Base-by-base conservation (phyloP, 139 green algal species). In the Closterium sp. region DNA sequence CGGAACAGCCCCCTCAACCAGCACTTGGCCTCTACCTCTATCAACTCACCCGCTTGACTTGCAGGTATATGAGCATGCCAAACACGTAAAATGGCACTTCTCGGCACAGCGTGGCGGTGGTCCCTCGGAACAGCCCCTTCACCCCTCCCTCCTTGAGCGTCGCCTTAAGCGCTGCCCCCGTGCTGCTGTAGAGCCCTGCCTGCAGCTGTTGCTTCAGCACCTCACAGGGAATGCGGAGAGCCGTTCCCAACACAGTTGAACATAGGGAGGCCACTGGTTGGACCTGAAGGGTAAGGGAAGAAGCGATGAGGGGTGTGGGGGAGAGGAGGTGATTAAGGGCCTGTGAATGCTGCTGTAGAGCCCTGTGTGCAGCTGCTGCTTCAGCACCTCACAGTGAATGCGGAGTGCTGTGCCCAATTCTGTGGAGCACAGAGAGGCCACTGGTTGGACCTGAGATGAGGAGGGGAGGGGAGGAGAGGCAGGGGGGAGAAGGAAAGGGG, bases 201-300 rank as follows among this genome's bases (percentile, higher is more conserved):
- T 97, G 96, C 70, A 97, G 93, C 86, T 95, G 92, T 90, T 97
- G 96, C 94, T 97, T 97, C 2, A 97, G 91, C 6, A 97, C 96
- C 31, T 89, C 86, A 4, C 19, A 24, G 10, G 96, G 96, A 88
- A 97, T 97, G 86, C 96, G 91, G 5, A 96, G 87, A 17, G 88
- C 89, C 2, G 95, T 96, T 30, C 96, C 96, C 24, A 97, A 62
- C 22, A 97, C 32, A 4, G 96, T 97, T 29, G 96, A 96, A 42
- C 96, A 89, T 10, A 96, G 94, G 11, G 93, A 95, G 6, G 95
- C 95, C 17, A 97, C 28, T 3, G 92, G 92, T 89, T 97, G 96
- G 19, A 96, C 91, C 92, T 97, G 95, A 70, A 94, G 84, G 42
- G 42, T 5, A 7, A 7, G 42, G 42, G 5, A 7, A 62, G 42